Evolutionary conservation across 768 basidiomycete species (phyloP), one percentile per base, ranked within the genome.

Genomic region (Lentinula aciculospora): DNA sequence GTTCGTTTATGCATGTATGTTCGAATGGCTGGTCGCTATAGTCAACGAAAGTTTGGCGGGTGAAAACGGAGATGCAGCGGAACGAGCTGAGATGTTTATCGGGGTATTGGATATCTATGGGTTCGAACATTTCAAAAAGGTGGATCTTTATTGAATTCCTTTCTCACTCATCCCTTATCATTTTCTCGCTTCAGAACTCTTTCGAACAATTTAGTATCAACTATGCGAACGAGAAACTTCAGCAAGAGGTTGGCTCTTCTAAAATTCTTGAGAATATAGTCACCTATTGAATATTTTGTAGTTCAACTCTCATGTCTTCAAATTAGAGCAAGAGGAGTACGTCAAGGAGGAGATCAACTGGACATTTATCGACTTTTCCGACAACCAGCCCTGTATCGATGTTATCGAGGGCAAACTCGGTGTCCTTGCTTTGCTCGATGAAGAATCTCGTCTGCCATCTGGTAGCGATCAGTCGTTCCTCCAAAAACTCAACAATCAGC

Each of bases 191-290:
- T 39, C 62, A 90, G 88, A 90, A 92, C 65, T 90, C 88, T 2
- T 91, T 96, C 65, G 94, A 99, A 72, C 97, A 99, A 75, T 99
- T 99, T 74, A 98, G 95, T 71, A 99, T 99, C 77, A 99, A 99
- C 69, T 99, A 98, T 69, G 97, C 97, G 23, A 99, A 99, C 67
- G 97, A 95, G 71, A 94, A 95, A 72, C 72, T 98, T 46, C 97
- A 99, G 65, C 97, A 98, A 72, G 95, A 98, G 85, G 94, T 92
- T 63, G 48, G 78, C 25, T 60, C n/a, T 36, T 27, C n/a, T 23
- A 37, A 46, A 5, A 13, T 34, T 54, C 8, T 47, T 42, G 21
- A 29, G 47, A 12, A 31, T 40, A 4, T 47, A n/a, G n/a, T n/a
- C n/a, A n/a, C n/a, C n/a, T n/a, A n/a, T n/a, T n/a, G n/a, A n/a